Evolutionary conservation across 83 land plant species (phyloP).

Genomic region (Thuja plicata): DNA sequence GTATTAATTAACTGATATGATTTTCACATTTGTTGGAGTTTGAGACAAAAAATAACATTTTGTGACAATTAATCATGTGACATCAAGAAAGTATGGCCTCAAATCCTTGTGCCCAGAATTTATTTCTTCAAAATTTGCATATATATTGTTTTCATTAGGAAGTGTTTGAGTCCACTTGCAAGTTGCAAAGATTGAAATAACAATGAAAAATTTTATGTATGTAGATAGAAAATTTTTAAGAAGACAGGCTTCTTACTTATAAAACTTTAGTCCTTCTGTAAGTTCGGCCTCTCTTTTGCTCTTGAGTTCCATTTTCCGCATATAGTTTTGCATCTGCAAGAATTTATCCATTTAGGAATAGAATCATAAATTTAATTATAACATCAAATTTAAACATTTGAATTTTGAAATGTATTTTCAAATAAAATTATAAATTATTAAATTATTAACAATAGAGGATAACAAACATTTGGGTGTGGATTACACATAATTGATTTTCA

Average conservation of each 20-base stretch:
- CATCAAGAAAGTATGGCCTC: background rate
- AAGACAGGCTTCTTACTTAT: constrained; percentile 49
- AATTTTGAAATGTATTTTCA: background rate
- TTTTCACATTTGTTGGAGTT: background rate
- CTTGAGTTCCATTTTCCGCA: constrained; percentile 80
- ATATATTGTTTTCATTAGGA: background rate
- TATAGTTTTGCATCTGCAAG: constrained; percentile 81
- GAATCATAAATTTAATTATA: background rate
- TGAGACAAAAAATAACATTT: background rate
- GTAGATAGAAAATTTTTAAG: background rate
- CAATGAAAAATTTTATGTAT: background rate
- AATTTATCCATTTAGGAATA: constrained; percentile 1
- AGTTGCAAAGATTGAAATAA: background rate
- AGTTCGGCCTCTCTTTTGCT: constrained; percentile 69
- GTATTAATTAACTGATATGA: background rate
- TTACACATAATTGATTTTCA: background rate
- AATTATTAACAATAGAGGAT: background rate
- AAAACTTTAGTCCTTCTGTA: constrained; percentile 79
- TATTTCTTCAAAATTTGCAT: background rate
- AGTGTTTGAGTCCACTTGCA: background rate
- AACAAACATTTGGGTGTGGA: background rate
- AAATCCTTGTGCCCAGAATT: background rate
- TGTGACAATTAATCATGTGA: background rate
- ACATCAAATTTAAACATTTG: background rate
- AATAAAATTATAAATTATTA: background rate